Conservation (phyloP, 2,329 filamentous ascomycete species). For the Cercospora nicotianae region DNA sequence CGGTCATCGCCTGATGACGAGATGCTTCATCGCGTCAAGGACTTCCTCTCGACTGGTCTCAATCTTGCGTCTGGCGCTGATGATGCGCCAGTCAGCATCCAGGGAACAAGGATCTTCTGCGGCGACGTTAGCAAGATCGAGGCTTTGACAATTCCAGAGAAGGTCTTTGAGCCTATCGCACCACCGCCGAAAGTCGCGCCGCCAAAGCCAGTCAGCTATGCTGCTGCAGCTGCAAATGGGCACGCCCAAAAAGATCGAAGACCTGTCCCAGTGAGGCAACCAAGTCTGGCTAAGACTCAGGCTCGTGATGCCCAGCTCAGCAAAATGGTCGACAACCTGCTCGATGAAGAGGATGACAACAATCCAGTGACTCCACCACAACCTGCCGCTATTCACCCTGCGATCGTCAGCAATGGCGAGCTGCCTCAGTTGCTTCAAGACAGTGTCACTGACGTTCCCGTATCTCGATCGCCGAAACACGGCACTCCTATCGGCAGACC, state of each 20-base stretch:
- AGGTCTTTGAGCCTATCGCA: slow-evolving; percentile 44
- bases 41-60: slow-evolving; percentile 63
- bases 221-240: slow-evolving; percentile 33
- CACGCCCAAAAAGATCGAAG: slow-evolving; percentile 24
- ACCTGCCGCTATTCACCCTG: slow-evolving; percentile 34
- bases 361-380: slow-evolving; percentile 50
- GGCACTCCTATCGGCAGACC: slow-evolving; percentile 11
- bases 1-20: slow-evolving; percentile 61
- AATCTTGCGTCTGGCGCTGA: slow-evolving; percentile 55
- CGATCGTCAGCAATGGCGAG: slow-evolving; percentile 43
- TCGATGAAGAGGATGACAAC: slow-evolving; percentile 50
- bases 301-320: slow-evolving; percentile 52
- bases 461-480: slow-evolving; percentile 23
- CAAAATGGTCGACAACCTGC: slow-evolving; percentile 60
- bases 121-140: slow-evolving; percentile 28
- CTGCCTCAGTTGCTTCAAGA: slow-evolving; percentile 33
- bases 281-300: slow-evolving; percentile 18
- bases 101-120: slow-evolving; percentile 31
- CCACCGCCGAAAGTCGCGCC: slow-evolving; percentile 12
- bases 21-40: slow-evolving; percentile 65
- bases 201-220: slow-evolving; percentile 37
- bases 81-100: slow-evolving; percentile 30
- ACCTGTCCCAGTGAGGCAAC: slow-evolving; percentile 17
- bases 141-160: slow-evolving; percentile 33
- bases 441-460: slow-evolving; percentile 41